Evolutionary conservation across 78 protist genomes (phyloP).

Genomic region (Neovahlkampfia damariscottae): DNA sequence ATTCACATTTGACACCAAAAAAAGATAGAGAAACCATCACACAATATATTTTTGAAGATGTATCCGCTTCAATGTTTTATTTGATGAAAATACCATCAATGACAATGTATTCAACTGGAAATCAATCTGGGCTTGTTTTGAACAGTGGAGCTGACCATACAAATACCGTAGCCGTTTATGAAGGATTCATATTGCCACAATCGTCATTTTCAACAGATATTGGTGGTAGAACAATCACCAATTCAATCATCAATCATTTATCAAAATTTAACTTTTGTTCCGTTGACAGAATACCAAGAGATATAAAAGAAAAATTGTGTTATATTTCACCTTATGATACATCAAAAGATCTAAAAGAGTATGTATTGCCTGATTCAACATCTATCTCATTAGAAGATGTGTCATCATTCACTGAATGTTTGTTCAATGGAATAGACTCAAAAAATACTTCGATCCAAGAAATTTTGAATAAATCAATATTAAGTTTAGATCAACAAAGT

Average conservation of each 20-base stretch:
- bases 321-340: conserved; percentile 35
- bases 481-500: conserved; percentile 26
- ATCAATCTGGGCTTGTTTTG: conserved; percentile 79
- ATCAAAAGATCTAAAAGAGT: neutral
- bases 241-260: conserved; percentile 55
- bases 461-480: conserved; percentile 23
- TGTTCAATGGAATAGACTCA: conserved; percentile 67
- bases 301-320: conserved; percentile 74
- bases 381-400: neutral
- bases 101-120: conserved; percentile 52
- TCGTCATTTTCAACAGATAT: conserved; percentile 33
- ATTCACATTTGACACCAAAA: conserved; percentile 52
- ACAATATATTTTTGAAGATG: conserved; percentile 70
- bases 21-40: conserved; percentile 60
- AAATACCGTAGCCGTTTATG: conserved; percentile 89
- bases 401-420: conserved; percentile 35
- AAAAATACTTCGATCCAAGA: conserved; percentile 84
- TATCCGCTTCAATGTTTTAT: conserved; percentile 58
- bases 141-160: conserved; percentile 90
- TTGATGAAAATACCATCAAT: conserved; percentile 54
- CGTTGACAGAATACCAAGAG: conserved; percentile 72
- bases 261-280: conserved; percentile 62
- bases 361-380: conserved; percentile 37
- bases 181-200: conserved; percentile 79
- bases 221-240: conserved; percentile 25